Conservation (phyloP, 2,329 filamentous ascomycete species). For the Ceratocystis lukuohia region DNA sequence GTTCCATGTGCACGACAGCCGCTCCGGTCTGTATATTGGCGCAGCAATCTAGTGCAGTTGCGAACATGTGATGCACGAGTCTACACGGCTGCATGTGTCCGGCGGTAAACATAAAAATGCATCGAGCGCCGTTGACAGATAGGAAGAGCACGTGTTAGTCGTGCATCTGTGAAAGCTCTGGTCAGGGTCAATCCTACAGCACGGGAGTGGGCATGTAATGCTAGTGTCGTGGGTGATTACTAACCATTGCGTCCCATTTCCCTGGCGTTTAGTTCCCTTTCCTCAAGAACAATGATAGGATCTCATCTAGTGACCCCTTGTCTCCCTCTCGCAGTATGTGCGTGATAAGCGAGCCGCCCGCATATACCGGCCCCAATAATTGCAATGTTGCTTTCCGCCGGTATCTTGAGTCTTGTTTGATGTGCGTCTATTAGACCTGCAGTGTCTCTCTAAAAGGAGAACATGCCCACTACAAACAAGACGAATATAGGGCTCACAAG, state of each 20-base stretch:
- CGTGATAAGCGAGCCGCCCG: conserved; percentile 33
- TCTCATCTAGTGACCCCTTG: conserved; percentile 13
- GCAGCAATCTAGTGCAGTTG: conserved; percentile 7
- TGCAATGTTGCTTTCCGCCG: conserved; percentile 31
- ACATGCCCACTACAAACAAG: conserved; percentile 21
- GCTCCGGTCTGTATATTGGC: conserved; percentile 23
- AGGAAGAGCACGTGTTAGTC: background rate
- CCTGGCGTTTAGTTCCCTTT: conserved; percentile 28
- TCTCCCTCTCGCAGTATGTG: conserved; percentile 26
- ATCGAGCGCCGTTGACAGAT: conserved; percentile 27
- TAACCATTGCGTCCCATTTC: conserved; percentile 29
- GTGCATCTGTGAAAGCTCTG: background rate
- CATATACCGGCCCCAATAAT: conserved; percentile 36
- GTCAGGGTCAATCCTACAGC: too few relatives aligned
- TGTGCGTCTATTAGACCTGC: conserved; percentile 30
- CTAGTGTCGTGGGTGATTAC: background rate
- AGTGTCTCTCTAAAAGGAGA: conserved; percentile 32
- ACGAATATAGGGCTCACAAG: conserved; percentile 21
- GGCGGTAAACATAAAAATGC: conserved; percentile 25
- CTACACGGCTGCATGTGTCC: conserved; percentile 23
- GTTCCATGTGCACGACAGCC: conserved; percentile 17
- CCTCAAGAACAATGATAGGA: conserved; percentile 27
- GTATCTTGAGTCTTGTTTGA: conserved; percentile 29
- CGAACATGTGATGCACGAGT: conserved; percentile 20
- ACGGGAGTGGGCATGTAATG: too few relatives aligned